phyloP scores from a whole-genome alignment of 805 yeast species.

The Candida nitratophila region DNA sequence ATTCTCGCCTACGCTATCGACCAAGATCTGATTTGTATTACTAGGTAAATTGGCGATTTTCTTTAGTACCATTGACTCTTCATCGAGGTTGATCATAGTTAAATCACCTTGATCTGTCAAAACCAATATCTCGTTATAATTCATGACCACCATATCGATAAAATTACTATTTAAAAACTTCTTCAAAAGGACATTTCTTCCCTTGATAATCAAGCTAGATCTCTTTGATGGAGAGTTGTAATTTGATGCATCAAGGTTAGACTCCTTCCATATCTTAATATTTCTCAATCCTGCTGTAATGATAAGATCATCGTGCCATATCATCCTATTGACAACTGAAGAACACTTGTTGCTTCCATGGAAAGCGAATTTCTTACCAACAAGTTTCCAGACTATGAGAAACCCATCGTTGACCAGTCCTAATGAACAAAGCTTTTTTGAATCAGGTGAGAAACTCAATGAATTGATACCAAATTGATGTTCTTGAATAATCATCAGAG shows the following conservation, averaged over 20 bases:
- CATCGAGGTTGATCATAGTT: conserved; percentile 22
- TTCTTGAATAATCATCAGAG: conserved; percentile 48
- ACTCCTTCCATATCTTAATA: conserved; percentile 51
- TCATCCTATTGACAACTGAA: conserved; percentile 44
- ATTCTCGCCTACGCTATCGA: conserved; percentile 12
- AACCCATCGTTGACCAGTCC: conserved; percentile 69
- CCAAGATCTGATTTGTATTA: conserved; percentile 14
- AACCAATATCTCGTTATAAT: conserved; percentile 30
- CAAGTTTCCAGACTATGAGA: conserved; percentile 49
- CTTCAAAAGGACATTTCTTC: conserved; percentile 55
- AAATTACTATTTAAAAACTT: conserved; percentile 42
- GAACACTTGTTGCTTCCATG: conserved; percentile 57
- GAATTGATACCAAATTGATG: conserved; percentile 60
- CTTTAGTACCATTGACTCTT: conserved; percentile 12
- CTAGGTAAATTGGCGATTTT: conserved; percentile 14
- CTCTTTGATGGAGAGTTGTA: conserved; percentile 1
- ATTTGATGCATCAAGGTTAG: conserved; percentile 3
- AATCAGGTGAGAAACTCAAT: conserved; percentile 52
- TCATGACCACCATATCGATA: conserved; percentile 29
- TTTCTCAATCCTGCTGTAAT: conserved; percentile 57
- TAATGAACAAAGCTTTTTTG: conserved; percentile 47
- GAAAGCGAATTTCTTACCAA: conserved; percentile 24
- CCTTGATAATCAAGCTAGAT: conserved; percentile 30
- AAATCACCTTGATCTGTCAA: conserved; percentile 28
- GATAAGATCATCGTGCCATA: conserved; percentile 44